Conservation (phyloP, 2,329 filamentous ascomycete genomes). For the Neurospora crassa region DNA sequence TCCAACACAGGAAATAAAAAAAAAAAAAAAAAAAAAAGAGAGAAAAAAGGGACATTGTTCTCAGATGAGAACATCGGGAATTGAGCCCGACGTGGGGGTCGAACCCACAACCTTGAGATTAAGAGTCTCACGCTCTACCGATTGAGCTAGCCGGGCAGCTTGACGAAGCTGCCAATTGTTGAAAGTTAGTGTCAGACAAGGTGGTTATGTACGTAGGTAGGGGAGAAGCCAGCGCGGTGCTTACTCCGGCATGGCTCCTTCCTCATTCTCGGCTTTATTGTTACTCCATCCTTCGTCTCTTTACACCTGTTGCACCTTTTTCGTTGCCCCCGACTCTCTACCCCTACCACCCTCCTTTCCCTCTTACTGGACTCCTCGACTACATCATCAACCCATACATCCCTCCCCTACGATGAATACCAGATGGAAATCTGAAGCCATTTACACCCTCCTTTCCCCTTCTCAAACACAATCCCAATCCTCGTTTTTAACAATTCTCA, state of each 20-base stretch:
- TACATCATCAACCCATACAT: too few relatives aligned
- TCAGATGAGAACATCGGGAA: neutral
- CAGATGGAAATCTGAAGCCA: too few relatives aligned
- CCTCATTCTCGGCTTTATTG: too few relatives aligned
- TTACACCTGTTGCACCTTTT: neutral
- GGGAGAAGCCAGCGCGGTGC: too few relatives aligned
- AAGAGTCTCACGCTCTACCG: slow-evolving; percentile 66
- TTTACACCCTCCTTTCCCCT: too few relatives aligned
- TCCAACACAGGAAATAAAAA: neutral
- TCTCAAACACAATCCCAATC: too few relatives aligned
- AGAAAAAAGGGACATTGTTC: neutral
- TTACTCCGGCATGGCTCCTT: too few relatives aligned
- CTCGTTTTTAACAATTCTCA: too few relatives aligned
- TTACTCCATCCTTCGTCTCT: neutral
- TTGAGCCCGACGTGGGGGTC: neutral
- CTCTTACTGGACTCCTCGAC: too few relatives aligned
- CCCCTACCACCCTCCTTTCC: too few relatives aligned
- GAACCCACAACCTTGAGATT: slow-evolving; percentile 20
- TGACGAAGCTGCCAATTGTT: neutral
- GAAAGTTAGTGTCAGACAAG: neutral
- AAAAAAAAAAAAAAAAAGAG: neutral
- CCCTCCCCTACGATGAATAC: too few relatives aligned
- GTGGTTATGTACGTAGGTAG: neutral
- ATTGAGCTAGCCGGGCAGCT: slow-evolving; percentile 53
- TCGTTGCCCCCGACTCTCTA: neutral